Conservation (phyloP, 2,329 filamentous ascomycete species). For the Aspergillus puulaauensis region DNA sequence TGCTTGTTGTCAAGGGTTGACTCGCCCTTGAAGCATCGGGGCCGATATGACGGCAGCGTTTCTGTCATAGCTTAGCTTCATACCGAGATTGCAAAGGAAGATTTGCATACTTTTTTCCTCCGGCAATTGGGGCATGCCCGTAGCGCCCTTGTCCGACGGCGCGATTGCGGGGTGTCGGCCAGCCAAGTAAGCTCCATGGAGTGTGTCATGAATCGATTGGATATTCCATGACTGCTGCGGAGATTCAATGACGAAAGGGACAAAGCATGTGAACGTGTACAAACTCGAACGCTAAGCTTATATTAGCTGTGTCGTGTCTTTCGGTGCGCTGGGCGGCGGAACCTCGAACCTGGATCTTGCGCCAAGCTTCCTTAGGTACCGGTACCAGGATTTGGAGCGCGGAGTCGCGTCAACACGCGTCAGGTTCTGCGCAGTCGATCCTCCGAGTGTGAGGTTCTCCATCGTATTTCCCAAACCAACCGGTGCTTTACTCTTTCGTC, state of each 20-base stretch:
- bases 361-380: not conserved
- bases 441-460: not conserved
- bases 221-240: not conserved
- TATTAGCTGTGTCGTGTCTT: too few species aligned
- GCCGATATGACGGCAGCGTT: conserved; percentile 33
- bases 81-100: not conserved
- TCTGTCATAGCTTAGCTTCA: conserved; percentile 19
- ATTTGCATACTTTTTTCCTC: conserved; percentile 26
- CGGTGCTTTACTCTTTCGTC: not conserved
- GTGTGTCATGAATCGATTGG: not conserved
- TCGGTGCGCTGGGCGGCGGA: too few species aligned
- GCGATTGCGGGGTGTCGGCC: conserved; percentile 33
- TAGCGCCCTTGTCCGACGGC: conserved; percentile 29
- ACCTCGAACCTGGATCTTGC: too few species aligned
- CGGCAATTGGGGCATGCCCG: conserved; percentile 34
- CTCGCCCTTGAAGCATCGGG: not conserved
- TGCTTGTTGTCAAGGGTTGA: not conserved
- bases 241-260: not conserved
- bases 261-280: not conserved
- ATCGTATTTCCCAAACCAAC: not conserved
- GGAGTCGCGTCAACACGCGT: conserved; percentile 1
- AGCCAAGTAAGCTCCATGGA: conserved; percentile 38
- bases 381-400: not conserved
- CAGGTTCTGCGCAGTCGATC: not conserved
- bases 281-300: not conserved